Evolutionary conservation across 2,329 filamentous ascomycete species (phyloP).

Genomic region (Colletotrichum sp.): DNA sequence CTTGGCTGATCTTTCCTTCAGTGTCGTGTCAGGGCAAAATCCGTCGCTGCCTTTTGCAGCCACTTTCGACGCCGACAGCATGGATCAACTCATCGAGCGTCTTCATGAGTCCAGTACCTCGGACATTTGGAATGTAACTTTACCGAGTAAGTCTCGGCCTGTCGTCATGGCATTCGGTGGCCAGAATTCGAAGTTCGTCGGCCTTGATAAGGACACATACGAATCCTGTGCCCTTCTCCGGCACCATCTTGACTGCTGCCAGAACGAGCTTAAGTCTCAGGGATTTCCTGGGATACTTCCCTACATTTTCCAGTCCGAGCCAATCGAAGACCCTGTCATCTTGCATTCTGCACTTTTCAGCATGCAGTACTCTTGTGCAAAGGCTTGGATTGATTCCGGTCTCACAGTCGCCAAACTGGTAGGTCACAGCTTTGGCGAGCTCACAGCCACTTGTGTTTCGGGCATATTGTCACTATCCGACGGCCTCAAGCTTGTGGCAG

Average conservation of each 20-base stretch:
- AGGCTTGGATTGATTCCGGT: not conserved
- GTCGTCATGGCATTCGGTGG: slow-evolving; percentile 43
- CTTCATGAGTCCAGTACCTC: not conserved
- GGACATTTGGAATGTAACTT: not conserved
- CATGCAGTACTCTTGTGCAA: not conserved
- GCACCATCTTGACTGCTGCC: slow-evolving; percentile 38
- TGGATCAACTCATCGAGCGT: not conserved
- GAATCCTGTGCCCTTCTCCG: slow-evolving; percentile 25
- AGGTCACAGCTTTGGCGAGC: slow-evolving; percentile 46
- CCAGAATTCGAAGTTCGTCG: slow-evolving; percentile 27
- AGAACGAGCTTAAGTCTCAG: slow-evolving; percentile 26
- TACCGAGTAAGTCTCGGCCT: slow-evolving; percentile 22
- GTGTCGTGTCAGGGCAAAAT: not conserved
- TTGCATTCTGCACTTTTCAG: slow-evolving; percentile 36
- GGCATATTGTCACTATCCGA: slow-evolving; percentile 34
- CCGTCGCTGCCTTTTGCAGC: not conserved
- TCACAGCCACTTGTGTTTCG: slow-evolving; percentile 42
- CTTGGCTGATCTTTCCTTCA: not conserved
- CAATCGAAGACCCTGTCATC: slow-evolving; percentile 30
- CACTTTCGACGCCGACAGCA: not conserved
- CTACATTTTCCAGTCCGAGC: slow-evolving; percentile 28
- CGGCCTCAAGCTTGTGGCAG: slow-evolving; percentile 31
- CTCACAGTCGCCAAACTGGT: not conserved
- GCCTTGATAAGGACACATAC: slow-evolving; percentile 3
- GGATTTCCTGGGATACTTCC: slow-evolving; percentile 36